phyloP scores from a whole-genome alignment of 768 basidiomycete species.

The Rhodotorula sphaerocarpa region DNA sequence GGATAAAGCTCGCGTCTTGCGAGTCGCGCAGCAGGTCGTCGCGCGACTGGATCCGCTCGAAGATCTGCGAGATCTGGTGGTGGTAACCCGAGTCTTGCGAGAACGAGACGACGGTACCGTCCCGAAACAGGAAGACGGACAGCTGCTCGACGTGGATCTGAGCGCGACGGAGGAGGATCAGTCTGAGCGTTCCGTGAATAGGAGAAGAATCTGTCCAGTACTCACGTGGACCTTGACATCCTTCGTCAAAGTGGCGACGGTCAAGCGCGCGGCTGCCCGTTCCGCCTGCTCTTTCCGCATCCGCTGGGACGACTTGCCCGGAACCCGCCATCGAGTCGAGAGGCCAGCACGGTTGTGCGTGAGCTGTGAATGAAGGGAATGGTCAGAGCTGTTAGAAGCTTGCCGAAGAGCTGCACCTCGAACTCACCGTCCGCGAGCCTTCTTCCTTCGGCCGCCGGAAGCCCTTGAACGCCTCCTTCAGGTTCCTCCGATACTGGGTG shows the following conservation, averaged over 20 bases:
- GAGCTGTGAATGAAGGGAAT: neutral
- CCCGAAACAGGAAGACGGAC: conserved; percentile 60
- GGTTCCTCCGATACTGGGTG: neutral
- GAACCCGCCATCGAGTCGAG: neutral
- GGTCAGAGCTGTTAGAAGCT: too few relatives aligned
- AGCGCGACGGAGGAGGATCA: neutral
- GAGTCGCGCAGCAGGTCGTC: conserved; percentile 51
- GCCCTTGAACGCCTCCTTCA: conserved; percentile 15
- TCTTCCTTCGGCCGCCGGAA: conserved; percentile 5
- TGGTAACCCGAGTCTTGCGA: conserved; percentile 23
- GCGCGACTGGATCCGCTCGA: conserved; percentile 14
- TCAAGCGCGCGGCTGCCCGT: conserved; percentile 12
- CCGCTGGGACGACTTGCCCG: neutral
- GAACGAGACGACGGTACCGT: conserved; percentile 48
- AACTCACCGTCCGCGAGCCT: neutral
- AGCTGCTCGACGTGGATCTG: conserved; percentile 54
- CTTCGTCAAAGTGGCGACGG: conserved; percentile 5
- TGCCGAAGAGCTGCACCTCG: too few relatives aligned
- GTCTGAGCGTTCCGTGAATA: too few relatives aligned
- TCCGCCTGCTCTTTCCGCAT: conserved; percentile 6
- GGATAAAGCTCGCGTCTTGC: conserved; percentile 60
- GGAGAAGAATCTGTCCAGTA: neutral
- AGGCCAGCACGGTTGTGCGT: conserved; percentile 15
- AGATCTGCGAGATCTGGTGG: conserved; percentile 3
- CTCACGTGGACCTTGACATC: conserved; percentile 22